Evolutionary conservation across 108 stramenopile species (phyloP), one percentile per base, ranked within the genome.

Genomic region (Mediolabrus comicus): DNA sequence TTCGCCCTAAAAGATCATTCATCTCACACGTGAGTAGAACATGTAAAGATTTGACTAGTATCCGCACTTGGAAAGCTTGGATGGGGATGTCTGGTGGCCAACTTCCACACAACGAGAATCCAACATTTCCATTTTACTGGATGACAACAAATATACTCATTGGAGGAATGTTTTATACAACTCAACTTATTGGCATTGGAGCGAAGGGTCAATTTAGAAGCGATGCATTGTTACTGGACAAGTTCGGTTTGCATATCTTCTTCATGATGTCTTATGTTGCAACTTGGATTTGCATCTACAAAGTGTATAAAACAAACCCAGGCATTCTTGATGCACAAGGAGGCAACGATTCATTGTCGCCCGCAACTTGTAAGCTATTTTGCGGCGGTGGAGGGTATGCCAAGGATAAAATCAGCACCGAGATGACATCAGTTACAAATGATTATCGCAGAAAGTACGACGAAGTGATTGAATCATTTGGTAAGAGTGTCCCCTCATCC

Each of bases 61-160:
- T 76, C 31, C 84, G 81, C 24, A 77, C 57, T 12, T 92, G 91
- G 90, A 82, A 84, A 71, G 65, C 54, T 1, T 92, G 92, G 92
- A 78, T 91, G 83, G 90, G 89, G 25, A 78, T 88, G 63, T 53
- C 75, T 24, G 77, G 64, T 0, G 70, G 65, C 30, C 67, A 70
- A 39, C 76, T 84, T 26, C 86, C 89, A 29, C 65, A 82, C 61
- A 82, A 87, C 22, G 84, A 86, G 56, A 75, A 83, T 9, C 84
- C 80, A 29, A 85, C 76, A 24, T 88, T 89, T 56, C 92, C 92
- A 25, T 89, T 89, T 62, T 90, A 85, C 30, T 88, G 86, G 78
- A 77, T 92, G 64, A 58, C 83, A 13, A 36, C 67, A 2, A 69
- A 87, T 51, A 75, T 83, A 28, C 28, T 75, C 0, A 16, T 91